These are phyloP conservation scores for Sporothrix brasiliensis DNA, from an alignment of 2,329 filamentous ascomycete genomes.

Conservation along the genomic window DNA sequence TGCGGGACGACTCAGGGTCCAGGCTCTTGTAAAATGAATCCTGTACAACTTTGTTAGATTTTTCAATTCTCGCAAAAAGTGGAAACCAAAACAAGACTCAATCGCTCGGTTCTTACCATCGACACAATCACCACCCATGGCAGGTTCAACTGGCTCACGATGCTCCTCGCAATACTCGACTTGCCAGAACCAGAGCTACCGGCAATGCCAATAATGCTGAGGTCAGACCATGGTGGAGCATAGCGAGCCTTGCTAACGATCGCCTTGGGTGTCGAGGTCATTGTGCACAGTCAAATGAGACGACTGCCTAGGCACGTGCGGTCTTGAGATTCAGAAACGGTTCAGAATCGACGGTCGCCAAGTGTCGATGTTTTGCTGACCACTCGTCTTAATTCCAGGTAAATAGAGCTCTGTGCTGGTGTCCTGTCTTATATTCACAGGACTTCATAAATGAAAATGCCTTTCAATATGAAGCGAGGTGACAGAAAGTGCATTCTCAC, in stretches of 20 bases:
- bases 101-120: constrained; percentile 66
- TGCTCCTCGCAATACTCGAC: constrained; percentile 89
- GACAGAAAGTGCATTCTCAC: background rate
- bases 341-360: background rate
- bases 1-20: constrained; percentile 72
- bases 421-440: background rate
- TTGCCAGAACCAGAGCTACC: constrained; percentile 94
- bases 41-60: constrained; percentile 48
- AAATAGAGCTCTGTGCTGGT: no score
- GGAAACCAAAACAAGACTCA: background rate
- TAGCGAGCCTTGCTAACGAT: constrained; percentile 71
- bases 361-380: background rate
- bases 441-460: background rate
- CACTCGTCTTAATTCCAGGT: background rate
- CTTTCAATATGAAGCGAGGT: background rate
- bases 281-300: background rate
- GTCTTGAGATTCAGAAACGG: background rate
- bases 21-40: constrained; percentile 97
- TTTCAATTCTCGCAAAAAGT: no score
- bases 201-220: constrained; percentile 94
- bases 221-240: constrained; percentile 91
- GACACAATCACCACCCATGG: constrained; percentile 98
- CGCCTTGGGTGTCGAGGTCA: constrained; percentile 41
- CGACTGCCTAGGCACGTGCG: background rate
- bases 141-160: constrained; percentile 84